Evolutionary conservation across 352 stramenopile species (phyloP), one percentile per base, ranked within the genome.

Genomic region (Pythium aquatile): DNA sequence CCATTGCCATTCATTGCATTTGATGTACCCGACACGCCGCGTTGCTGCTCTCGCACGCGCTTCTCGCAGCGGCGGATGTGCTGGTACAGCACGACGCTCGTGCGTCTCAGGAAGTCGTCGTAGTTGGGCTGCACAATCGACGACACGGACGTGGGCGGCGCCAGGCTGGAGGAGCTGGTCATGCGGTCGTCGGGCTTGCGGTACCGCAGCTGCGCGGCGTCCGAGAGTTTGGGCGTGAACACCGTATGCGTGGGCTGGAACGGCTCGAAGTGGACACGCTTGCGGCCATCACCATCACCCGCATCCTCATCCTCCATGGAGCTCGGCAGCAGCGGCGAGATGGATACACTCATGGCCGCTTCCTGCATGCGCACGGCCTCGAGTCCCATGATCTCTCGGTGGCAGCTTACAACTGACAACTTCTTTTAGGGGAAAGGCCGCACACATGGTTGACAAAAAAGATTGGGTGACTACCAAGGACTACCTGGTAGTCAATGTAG

Each of bases 51-150:
- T 5, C 81, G 73, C 55, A 81, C 52, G 30, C 83, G 83, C 72
- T 94, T 93, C 70, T 96, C 87, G 65, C 88, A 94, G 48, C 87
- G 83, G 58, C 86, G 74, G 39, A 97, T 85, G 64, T 97, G 89
- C 66, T 96, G 89, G 64, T 96, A 96, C 46, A 97, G 65, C 46
- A 97, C 89, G 61, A 97, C 88, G 58, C 83, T 93, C 58, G 96
- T 87, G 69, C 87, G 83, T 52, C 86, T 77, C 57, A 97, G 56
- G 33, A 93, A 94, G 64, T 97, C 90, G 65, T 97, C 88, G 70
- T 96, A 97, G 64, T 97, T 97, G 48, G 88, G 88, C 69, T 96
- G 83, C 46, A 83, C 88, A 54, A 97, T 85, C 39, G 85, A 93
- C 16, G 81, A 91, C 33, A 87, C 77, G 10, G 85, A 89, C 40